These are phyloP conservation scores for Fusarium sp. DNA, from an alignment of 2,329 filamentous ascomycete genomes.

Conservation along the genomic window DNA sequence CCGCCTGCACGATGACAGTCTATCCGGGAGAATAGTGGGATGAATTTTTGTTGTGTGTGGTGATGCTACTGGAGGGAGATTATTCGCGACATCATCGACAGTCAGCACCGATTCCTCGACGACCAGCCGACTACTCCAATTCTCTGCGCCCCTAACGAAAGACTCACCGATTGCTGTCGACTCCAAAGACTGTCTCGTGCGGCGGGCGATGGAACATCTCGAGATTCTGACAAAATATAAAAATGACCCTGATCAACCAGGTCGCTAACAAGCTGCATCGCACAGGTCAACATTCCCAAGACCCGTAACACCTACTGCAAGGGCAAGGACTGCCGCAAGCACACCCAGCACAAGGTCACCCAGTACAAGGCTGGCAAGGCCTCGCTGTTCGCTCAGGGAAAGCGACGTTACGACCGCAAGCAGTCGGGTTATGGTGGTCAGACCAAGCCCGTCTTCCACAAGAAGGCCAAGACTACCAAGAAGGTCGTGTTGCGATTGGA, in stretches of 20 bases:
- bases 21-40: conserved; percentile 39
- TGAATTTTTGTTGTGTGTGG: conserved; percentile 30
- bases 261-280: conserved; percentile 45
- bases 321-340: conserved; percentile 91
- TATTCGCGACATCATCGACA: conserved; percentile 34
- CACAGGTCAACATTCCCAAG: conserved; percentile 96
- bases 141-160: neutral
- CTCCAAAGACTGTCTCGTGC: conserved; percentile 38
- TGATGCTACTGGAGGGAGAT: conserved; percentile 30
- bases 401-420: conserved; percentile 99
- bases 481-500: conserved; percentile 99
- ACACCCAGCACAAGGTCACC: conserved; percentile 91
- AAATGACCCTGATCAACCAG: conserved; percentile 21
- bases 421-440: conserved; percentile 99
- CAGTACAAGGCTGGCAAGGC: conserved; percentile 99
- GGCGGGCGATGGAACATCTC: conserved; percentile 15
- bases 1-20: conserved; percentile 47
- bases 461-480: conserved; percentile 99
- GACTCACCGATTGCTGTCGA: conserved; percentile 5
- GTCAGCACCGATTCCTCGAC: conserved; percentile 29
- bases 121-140: conserved; percentile 5
- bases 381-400: conserved; percentile 96
- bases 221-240: conserved; percentile 24
- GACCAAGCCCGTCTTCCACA: conserved; percentile 99
- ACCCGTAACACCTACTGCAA: conserved; percentile 98